These are phyloP conservation scores for Phytophthora fragariae DNA, from an alignment of 352 stramenopile species.

Conservation along the genomic window DNA sequence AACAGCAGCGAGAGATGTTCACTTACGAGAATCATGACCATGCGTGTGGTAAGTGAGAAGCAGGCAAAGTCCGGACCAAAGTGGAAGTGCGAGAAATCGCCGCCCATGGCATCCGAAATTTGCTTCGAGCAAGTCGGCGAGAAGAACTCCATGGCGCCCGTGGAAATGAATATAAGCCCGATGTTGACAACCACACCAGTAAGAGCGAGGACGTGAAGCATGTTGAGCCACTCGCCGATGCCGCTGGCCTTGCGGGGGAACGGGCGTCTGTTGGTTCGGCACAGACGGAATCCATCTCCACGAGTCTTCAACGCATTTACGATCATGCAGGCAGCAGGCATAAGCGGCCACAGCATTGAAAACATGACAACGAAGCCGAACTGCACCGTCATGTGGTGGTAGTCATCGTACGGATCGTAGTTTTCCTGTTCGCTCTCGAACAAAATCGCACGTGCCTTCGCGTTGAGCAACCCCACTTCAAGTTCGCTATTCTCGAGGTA, in stretches of 20 bases:
- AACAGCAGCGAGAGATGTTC: constrained; percentile 67
- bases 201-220: constrained; percentile 74
- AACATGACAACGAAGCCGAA: constrained; percentile 91
- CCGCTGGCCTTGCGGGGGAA: constrained; percentile 76
- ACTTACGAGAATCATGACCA: constrained; percentile 83
- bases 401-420: constrained; percentile 87
- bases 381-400: constrained; percentile 82
- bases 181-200: constrained; percentile 82
- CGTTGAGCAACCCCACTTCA: constrained; percentile 74
- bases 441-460: constrained; percentile 72
- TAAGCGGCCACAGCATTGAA: constrained; percentile 85
- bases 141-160: constrained; percentile 80
- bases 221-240: constrained; percentile 78
- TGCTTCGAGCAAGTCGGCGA: constrained; percentile 56
- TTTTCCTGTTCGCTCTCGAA: constrained; percentile 81
- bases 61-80: constrained; percentile 82
- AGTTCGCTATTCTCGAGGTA: constrained; percentile 73
- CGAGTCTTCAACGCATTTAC: constrained; percentile 86
- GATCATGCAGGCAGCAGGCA: constrained; percentile 79
- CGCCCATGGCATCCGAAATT: constrained; percentile 62
- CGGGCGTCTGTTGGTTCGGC: constrained; percentile 73
- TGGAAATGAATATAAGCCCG: constrained; percentile 81
- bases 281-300: constrained; percentile 78
- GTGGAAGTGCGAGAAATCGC: constrained; percentile 67
- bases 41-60: constrained; percentile 76